Base-by-base conservation (phyloP, 73 alveolate genomes). In the Paramecium octaurelia region DNA sequence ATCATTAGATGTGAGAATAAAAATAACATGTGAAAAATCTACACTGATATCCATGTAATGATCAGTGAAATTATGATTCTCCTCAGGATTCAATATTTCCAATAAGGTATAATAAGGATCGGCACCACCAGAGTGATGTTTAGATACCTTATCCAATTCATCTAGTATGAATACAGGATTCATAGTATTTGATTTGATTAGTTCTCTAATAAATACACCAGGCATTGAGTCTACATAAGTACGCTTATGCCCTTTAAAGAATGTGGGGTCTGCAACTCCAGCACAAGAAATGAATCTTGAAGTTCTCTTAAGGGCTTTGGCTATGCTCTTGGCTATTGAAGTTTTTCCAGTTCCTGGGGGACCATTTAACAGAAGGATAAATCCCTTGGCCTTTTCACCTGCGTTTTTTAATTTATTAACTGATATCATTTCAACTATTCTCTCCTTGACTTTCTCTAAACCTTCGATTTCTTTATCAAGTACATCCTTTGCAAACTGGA, bases 271-370 rank as follows among this genome's bases (percentile, higher is more conserved):
- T 54, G 96, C 93, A 58, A 94, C 93, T 23, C 98, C 98, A 8
- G 97, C 98, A 96, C 95, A 94, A 2, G 97, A 93, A 18, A 96
- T 95, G 20, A 96, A 93, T 27, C 95, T 88, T 11, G 96, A 94
- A 36, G 95, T 96, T 54, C 97, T 87, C 94, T 96, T 86, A 3
- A 96, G 85, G 69, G 97, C 92, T 31, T 96, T 92, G 6, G 97
- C 98, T 29, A 96, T 95, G n/a, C 95, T 71, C 54, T 96, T 93
- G 42, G 98, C 98, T 90, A 96, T 94, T 5, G 97, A 58, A 6
- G 98, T 96, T 48, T 96, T 96, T 4, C 98, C 98, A 11, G 96
- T 96, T 46, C 98, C 98, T 57, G 98, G 98, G 24, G 98, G 98
- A 34, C 98, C 98, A 23, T 96, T 92, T 36, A 96, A 85, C 5